Evolutionary conservation across 129 eudicot species (phyloP), one percentile per base, ranked within the genome.

Genomic region (Pulicaria dysenterica): DNA sequence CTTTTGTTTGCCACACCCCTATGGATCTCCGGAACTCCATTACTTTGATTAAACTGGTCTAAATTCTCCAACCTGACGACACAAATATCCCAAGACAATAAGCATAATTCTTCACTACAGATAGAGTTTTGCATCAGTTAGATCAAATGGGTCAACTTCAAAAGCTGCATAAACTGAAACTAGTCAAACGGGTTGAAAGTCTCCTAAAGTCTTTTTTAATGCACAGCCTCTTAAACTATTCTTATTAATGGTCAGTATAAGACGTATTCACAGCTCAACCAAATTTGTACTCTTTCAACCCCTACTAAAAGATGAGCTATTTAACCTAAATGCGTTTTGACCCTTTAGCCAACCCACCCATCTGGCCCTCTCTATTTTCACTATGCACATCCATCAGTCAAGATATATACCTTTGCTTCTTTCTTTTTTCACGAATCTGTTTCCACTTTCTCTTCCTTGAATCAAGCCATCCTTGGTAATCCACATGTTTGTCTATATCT

Each of bases 401-500:
- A 8, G 54, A 69, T 38, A 73, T 68, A 40, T 80, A 93, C 98
- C 96, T 88, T 81, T 87, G 94, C 44, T 88, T 84, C 77, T 95
- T 95, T 80, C 90, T 91, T 75, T 80, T 85, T 50, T 91, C 99
- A 37, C 94, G 94, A 24, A 74, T 82, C 72, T 86, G 94, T 80
- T 86, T 91, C 99, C 99, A 95, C 78, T 91, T 95, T 72, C 99
- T 80, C 82, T 95, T 95, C 82, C 76, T 88, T 58, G 68, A 74
- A 60, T 85, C 83, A 69, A 95, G 91, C 99, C 99, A 95, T 80
- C 97, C 97, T 63, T 83, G 86, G 85, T 95, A 95, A 84, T 95
- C 97, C 12, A 80, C 69, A 80, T 67, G 80, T 80, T 74, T 88
- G 73, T 95, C 96, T 53, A 88, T 81, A 48, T 76, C 47, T 56